These are phyloP conservation scores for Candida anglica DNA, from an alignment of 805 yeast species.

Conservation along the genomic window DNA sequence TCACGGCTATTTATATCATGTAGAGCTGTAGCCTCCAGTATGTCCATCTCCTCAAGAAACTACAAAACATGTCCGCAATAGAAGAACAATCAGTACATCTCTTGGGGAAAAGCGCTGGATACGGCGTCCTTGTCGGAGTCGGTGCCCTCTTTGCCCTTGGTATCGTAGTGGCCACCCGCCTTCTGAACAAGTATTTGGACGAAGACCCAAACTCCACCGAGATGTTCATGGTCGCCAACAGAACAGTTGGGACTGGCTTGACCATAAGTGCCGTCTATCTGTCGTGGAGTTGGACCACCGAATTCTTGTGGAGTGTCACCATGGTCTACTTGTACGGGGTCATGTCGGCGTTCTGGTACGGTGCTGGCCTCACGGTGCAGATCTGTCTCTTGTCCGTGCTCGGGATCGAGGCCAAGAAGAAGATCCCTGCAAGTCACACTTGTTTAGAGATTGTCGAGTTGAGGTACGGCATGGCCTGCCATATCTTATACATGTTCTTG, in stretches of 20 bases:
- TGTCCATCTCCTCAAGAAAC: too few species aligned
- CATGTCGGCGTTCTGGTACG: slow-evolving; percentile 19
- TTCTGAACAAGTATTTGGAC: slow-evolving; percentile 17
- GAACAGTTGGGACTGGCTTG: slow-evolving; percentile 17
- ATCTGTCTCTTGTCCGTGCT: slow-evolving; percentile 21
- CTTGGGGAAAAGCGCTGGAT: slow-evolving; percentile 23
- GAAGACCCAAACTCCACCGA: slow-evolving; percentile 23
- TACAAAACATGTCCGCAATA: too few species aligned
- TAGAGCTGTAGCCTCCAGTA: too few species aligned
- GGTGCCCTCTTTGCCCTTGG: slow-evolving; percentile 28
- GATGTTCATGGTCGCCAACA: slow-evolving; percentile 23
- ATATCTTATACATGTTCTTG: slow-evolving; percentile 20
- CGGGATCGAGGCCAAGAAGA: slow-evolving; percentile 26
- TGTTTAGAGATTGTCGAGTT: slow-evolving; percentile 24
- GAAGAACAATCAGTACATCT: too few species aligned
- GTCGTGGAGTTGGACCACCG: slow-evolving; percentile 28
- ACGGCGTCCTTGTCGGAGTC: slow-evolving; percentile 27
- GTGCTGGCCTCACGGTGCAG: slow-evolving; percentile 23
- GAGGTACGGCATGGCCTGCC: slow-evolving; percentile 21
- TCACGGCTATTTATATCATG: too few species aligned
- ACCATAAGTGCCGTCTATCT: slow-evolving; percentile 21
- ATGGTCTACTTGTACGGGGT: slow-evolving; percentile 24
- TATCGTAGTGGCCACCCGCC: slow-evolving; percentile 20
- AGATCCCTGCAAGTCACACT: slow-evolving; percentile 24
- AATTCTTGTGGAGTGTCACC: slow-evolving; percentile 19